A percentile compares a stretch with the other conserved stretches of the same genome.
Evolutionary conservation across 1,284 basidiomycete species (phyloP).

Genomic region (Cryptococcus hybrid): DNA sequence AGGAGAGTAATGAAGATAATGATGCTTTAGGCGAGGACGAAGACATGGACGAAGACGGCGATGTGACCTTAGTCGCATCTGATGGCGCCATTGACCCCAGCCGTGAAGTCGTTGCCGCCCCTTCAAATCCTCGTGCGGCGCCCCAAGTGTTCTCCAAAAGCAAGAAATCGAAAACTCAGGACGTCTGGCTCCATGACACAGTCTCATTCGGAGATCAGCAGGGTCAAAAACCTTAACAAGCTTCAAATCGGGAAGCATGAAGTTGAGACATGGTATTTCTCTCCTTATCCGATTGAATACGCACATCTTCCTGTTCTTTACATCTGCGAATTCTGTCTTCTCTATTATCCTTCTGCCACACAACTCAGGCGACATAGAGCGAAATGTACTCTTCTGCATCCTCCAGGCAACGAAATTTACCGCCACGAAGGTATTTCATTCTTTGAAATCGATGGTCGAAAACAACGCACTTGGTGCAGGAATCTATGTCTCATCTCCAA

Average conservation of each 20-base stretch:
- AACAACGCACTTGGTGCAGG: slow-evolving; percentile 94
- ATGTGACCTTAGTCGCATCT: slow-evolving; percentile 56
- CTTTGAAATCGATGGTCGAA: slow-evolving; percentile 97
- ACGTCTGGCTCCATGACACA: slow-evolving; percentile 99
- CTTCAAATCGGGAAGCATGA: slow-evolving; percentile 95
- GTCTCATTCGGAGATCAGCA: slow-evolving; percentile 92
- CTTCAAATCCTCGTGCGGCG: slow-evolving; percentile 48
- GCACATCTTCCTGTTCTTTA: slow-evolving; percentile 92
- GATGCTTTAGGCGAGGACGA: slow-evolving; percentile 55
- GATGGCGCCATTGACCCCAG: slow-evolving; percentile 47
- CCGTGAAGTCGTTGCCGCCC: slow-evolving; percentile 50
- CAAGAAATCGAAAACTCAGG: slow-evolving; percentile 98
- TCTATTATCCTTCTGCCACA: slow-evolving; percentile 80
- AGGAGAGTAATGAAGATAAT: slow-evolving; percentile 50
- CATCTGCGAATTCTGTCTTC: slow-evolving; percentile 99
- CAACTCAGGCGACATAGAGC: slow-evolving; percentile 87
- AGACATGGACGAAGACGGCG: slow-evolving; percentile 60
- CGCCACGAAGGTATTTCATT: slow-evolving; percentile 94
- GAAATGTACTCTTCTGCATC: slow-evolving; percentile 91
- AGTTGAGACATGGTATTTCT: slow-evolving; percentile 99
- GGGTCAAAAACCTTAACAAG: slow-evolving; percentile 97
- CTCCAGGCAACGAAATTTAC: slow-evolving; percentile 99
- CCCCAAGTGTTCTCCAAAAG: slow-evolving; percentile 78
- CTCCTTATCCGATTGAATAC: slow-evolving; percentile 97
- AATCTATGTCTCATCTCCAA: slow-evolving; percentile 96